Conservation (phyloP, 2,329 filamentous ascomycete genomes). For the Mycocentrospora acerina region DNA sequence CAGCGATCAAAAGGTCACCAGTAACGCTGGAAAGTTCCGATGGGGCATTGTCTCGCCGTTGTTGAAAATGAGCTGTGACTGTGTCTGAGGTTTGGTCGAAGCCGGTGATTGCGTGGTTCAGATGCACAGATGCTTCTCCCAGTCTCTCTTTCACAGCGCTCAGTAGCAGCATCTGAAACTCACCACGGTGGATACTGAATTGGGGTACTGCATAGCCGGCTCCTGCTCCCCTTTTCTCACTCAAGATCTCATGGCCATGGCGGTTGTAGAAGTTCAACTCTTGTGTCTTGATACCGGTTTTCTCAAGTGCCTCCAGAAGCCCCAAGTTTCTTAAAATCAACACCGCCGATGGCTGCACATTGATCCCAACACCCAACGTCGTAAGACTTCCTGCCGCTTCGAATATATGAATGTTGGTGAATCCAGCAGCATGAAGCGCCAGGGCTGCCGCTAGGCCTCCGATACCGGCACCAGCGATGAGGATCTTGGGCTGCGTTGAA, state of each 20-base stretch:
- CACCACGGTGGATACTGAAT: constrained; percentile 49
- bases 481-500: constrained; percentile 24
- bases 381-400: constrained; percentile 47
- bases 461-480: constrained; percentile 60
- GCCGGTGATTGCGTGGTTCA: constrained; percentile 42
- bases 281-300: constrained; percentile 45
- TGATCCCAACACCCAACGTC: constrained; percentile 50
- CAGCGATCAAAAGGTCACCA: constrained; percentile 44
- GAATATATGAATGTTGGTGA: constrained; percentile 48
- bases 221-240: constrained; percentile 44
- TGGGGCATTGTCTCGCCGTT: constrained; percentile 25
- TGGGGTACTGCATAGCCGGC: constrained; percentile 50
- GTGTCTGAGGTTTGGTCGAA: constrained; percentile 41
- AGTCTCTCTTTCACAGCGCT: constrained; percentile 46
- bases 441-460: constrained; percentile 71
- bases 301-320: constrained; percentile 43
- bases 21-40: constrained; percentile 33
- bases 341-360: constrained; percentile 50
- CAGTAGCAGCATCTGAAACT: constrained; percentile 49
- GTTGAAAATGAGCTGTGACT: constrained; percentile 44
- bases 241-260: constrained; percentile 47
- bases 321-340: constrained; percentile 49
- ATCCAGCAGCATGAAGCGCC: constrained; percentile 69
- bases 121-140: constrained; percentile 41
- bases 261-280: constrained; percentile 51